Base-by-base conservation (phyloP, 192 early-diverging fungal genomes). In the Entomortierella beljakovae region DNA sequence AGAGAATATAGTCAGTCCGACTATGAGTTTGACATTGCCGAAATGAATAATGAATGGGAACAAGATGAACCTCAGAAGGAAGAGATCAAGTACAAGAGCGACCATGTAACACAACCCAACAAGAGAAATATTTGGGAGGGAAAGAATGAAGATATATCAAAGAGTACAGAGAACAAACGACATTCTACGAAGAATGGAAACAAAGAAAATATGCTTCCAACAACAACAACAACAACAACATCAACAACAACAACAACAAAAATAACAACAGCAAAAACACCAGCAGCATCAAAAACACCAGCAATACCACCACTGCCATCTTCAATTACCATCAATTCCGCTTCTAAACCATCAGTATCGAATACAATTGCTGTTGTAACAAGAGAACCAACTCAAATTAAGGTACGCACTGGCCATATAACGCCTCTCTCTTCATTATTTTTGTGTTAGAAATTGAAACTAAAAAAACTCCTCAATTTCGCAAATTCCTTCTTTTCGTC, bases 41-140 rank as follows among this genome's bases (percentile, higher is more conserved):
- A n/a, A n/a, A n/a, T n/a, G n/a, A n/a, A n/a, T n/a, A n/a, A n/a
- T n/a, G n/a, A n/a, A n/a, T n/a, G n/a, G n/a, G n/a, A n/a, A n/a
- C n/a, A n/a, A n/a, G n/a, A n/a, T n/a, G n/a, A n/a, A n/a, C n/a
- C n/a, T n/a, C n/a, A n/a, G n/a, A n/a, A n/a, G 16, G 59, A 61
- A 20, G 59, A 40, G 26, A 42, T 23, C 34, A 61, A 43, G 34
- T 61, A 58, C 32, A 42, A 61, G 10, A 42, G 10, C 4, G 43
- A n/a, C 20, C 38, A 42, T 4, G 59, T n/a, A 22, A 3, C 35
- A 38, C 37, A 38, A 38, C 37, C 13, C 43, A 46, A 46, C 43
- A 46, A 46, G 7, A 46, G 20, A 11, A 15, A 46, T 20, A 46
- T 11, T 46, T n/a, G n/a, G n/a, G n/a, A n/a, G n/a, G n/a, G n/a